Conservation (phyloP, 495 filamentous ascomycete genomes). For the Aspergillus avenaceus region DNA sequence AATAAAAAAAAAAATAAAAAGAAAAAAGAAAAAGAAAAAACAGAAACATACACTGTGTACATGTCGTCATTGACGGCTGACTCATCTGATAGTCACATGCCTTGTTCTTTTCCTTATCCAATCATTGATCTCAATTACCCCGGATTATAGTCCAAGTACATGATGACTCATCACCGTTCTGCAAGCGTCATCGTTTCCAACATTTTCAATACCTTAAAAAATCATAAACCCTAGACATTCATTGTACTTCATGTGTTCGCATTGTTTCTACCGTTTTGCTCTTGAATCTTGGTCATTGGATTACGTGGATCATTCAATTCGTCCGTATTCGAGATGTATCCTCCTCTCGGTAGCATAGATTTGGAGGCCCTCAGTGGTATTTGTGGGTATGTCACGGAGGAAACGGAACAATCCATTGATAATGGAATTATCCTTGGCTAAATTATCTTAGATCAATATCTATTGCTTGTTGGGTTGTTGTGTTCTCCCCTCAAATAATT, state of each 20-base stretch:
- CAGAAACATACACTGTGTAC: too few species aligned
- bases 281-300: not conserved
- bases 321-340: constrained; percentile 52
- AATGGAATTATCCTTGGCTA: constrained; percentile 3
- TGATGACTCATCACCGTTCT: not conserved
- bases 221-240: too few species aligned
- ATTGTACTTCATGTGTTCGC: too few species aligned
- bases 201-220: not conserved
- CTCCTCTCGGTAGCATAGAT: constrained; percentile 63
- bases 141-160: constrained; percentile 1
- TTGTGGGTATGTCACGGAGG: constrained; percentile 55
- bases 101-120: not conserved
- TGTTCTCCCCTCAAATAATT: constrained; percentile 95
- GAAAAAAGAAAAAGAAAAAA: too few species aligned
- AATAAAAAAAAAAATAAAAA: too few species aligned
- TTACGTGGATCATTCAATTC: constrained; percentile 11
- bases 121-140: constrained; percentile 1
- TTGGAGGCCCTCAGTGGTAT: constrained; percentile 87
- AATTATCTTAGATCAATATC: constrained; percentile 71
- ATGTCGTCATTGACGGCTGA: not conserved
- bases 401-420: not conserved
- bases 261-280: not conserved
- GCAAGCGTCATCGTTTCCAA: constrained; percentile 8
- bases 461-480: constrained; percentile 96
- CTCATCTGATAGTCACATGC: not conserved